Evolutionary conservation across 2,329 filamentous ascomycete species (phyloP), one percentile per base, ranked within the genome.

Genomic region (Fusarium dimerum): DNA sequence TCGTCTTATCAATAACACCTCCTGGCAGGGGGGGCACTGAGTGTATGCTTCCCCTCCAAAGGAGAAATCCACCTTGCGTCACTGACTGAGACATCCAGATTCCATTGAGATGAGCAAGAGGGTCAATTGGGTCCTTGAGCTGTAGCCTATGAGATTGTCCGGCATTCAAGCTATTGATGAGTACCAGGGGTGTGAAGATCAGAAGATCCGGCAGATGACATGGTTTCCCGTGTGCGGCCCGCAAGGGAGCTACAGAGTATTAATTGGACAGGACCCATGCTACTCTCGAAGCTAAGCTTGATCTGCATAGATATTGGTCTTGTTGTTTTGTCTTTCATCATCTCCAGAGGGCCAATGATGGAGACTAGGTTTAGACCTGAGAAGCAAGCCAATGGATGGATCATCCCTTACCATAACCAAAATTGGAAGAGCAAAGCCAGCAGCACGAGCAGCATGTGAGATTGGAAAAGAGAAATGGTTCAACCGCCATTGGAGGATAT

Each of bases 1-100:
- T 7, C 20, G 51, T 52, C 61, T 57, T 40, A 40, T 40, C 10
- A 40, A 16, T n/a, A 36, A 9, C 32, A 11, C 5, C 20, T 26
- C 20, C 7, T 26, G 20, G 20, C 7, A 26, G 20, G 20, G 20
- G 7, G 20, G 32, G n/a, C n/a, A 36, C 32, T 36, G 32, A 36
- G 32, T 6, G 32, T 15, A 12, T 36, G 32, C 10, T 36, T 15
- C 32, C 32, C 32, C 32, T 36, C 10, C 32, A 36, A 36, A 36
- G 13, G 32, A 15, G 10, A 36, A 36, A 36, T 9, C 32, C 10
- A 15, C 32, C 32, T 15, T 36, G 32, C 32, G 13, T 15, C 32
- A 36, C 32, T 36, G 13, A 10, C 32, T 15, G 13, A 36, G 32
- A 36, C 32, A 36, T 26, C 32, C 10, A 36, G 32, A 11, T 36